Evolutionary conservation across 208 protist genomes (phyloP), one percentile per base, ranked within the genome.

Genomic region (Porcisia deanei): DNA sequence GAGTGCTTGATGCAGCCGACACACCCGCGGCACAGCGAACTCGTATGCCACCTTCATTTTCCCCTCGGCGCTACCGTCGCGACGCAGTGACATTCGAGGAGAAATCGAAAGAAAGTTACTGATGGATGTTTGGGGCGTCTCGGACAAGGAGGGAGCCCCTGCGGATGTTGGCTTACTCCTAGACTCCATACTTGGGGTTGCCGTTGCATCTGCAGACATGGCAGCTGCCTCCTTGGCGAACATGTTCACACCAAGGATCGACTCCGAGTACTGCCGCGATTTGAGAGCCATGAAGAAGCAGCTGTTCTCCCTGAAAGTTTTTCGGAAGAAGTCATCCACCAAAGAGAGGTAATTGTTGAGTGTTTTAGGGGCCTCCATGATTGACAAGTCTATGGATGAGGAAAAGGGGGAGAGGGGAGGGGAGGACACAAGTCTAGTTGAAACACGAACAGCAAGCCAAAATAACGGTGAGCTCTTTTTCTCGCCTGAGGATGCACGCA

Each of bases 321-420:
- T 97, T 52, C 87, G 77, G 55, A 97, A 95, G 75, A 95, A 94
- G 73, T 97, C 89, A 76, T 97, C 91, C 20, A 97, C 93, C 12
- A 93, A 66, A 8, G 66, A 77, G 79, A 97, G 95, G 73, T 95
- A 95, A 16, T 83, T 82, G 53, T 94, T 92, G 41, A 97, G 77
- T 14, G 87, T 94, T 39, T 65, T 69, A 16, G 90, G 88, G 4
- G 84, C 61, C 65, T 94, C 80, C 93, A 97, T 97, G 20, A 10
- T 18, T 41, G 47, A 55, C 18, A 57, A 16, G 41, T 71, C 47
- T 39, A 71, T 57, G 20, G 0, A 37, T 12, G 34, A n/a, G 2
- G 55, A 43, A 57, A 58, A 58, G 8, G 34, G 25, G 9, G 30
- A 22, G 30, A 34, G 34, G 5, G 18, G n/a, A 41, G 39, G 45